Conservation (phyloP, 1,284 basidiomycete genomes). For the Apiotrichum laibachii region DNA sequence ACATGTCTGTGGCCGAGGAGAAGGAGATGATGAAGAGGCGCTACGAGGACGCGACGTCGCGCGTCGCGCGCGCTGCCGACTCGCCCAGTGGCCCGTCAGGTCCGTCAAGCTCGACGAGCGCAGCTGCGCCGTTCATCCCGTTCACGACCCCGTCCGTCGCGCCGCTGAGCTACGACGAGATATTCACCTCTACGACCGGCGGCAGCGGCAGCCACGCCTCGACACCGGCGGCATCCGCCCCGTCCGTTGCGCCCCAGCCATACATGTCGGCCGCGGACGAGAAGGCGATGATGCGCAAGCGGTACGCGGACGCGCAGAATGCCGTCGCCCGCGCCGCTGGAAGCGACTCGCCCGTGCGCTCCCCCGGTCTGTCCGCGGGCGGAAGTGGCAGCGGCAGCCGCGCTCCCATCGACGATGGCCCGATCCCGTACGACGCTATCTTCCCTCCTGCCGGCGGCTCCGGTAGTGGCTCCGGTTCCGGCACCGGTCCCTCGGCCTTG, state of each 20-base stretch:
- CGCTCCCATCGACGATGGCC: constrained; percentile 1
- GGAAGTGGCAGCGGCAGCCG: background rate
- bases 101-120: background rate
- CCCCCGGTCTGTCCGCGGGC: no score
- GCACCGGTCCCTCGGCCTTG: constrained; percentile 1
- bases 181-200: background rate
- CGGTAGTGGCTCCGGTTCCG: background rate
- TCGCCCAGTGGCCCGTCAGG: background rate
- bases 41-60: constrained; percentile 55
- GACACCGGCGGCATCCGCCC: background rate
- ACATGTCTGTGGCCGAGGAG: constrained; percentile 20
- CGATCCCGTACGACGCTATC: constrained; percentile 21
- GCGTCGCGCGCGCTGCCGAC: constrained; percentile 11
- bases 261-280: constrained; percentile 25
- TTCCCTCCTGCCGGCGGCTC: background rate
- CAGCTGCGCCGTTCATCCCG: background rate
- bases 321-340: constrained; percentile 2
- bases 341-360: background rate
- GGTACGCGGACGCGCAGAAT: constrained; percentile 29
- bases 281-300: constrained; percentile 40
- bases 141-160: background rate
- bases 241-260: background rate
- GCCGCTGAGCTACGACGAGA: background rate
- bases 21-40: constrained; percentile 25
- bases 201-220: no score